Evolutionary conservation across 352 stramenopile species (phyloP), one percentile per base, ranked within the genome.

Genomic region (Phytophthora pini): DNA sequence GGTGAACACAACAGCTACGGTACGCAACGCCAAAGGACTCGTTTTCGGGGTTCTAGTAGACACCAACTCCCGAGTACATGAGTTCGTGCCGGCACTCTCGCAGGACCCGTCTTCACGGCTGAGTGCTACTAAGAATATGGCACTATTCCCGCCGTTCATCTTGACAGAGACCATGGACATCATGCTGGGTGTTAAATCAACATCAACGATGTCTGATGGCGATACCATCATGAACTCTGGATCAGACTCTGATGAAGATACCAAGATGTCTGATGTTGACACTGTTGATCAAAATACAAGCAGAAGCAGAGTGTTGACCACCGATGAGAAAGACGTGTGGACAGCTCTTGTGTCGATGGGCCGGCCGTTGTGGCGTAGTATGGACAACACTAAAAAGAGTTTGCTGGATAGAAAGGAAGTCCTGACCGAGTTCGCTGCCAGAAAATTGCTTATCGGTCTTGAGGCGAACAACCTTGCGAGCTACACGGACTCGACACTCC

Each of bases 121-220:
- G 17, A 20, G 17, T 20, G 17, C 17, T 20, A 20, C 17, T 20
- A 20, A 20, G 17, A 20, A 20, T 20, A 34, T 22, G 63, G 63
- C 56, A 76, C 72, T 82, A 75, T 78, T 94, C 73, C 83, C 85
- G 58, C 69, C 82, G 64, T 85, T 91, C 58, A 53, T 90, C 47
- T 73, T 89, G 66, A 83, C 67, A 0, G 27, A 72, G 15, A 72
- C 61, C 12, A 72, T 80, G 49, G 72, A 80, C 41, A 36, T 51
- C 2, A 34, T 53, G 32, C 10, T 52, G 7, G 8, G 17, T 20
- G 17, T 20, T 20, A 20, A 20, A 20, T 20, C 17, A 20, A 20
- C 17, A 20, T 20, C 17, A 20, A 20, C 17, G 17, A 20, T 20
- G 17, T 20, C 17, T 20, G 17, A 20, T 20, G 17, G 17, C 17